These are phyloP conservation scores for Potentilla sterilis DNA, from an alignment of 306 rosid genomes.

Conservation along the genomic window DNA sequence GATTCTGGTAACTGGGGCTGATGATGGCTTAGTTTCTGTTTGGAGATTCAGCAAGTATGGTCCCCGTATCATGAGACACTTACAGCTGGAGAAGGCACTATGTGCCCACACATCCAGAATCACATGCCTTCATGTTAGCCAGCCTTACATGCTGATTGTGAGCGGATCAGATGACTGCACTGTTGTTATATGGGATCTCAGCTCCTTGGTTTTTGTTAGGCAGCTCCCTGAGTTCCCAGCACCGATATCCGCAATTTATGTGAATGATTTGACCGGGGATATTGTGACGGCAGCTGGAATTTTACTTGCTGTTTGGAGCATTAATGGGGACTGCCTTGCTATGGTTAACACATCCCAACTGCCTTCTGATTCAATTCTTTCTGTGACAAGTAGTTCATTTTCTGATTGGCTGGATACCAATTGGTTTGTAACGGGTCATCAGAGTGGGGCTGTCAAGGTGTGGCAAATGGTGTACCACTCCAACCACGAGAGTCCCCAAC, in stretches of 20 bases:
- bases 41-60: slow-evolving; percentile 81
- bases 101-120: slow-evolving; percentile 80
- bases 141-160: slow-evolving; percentile 95
- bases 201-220: slow-evolving; percentile 85
- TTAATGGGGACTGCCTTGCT: slow-evolving; percentile 96
- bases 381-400: slow-evolving; percentile 71
- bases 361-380: slow-evolving; percentile 95
- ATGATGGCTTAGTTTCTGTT: slow-evolving; percentile 87
- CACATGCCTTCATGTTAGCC: slow-evolving; percentile 93
- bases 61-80: slow-evolving; percentile 55
- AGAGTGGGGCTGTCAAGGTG: slow-evolving; percentile 97
- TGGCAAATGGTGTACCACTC: slow-evolving; percentile 94
- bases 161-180: slow-evolving; percentile 98
- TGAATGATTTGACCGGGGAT: slow-evolving; percentile 94
- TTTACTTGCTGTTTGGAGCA: slow-evolving; percentile 90
- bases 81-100: slow-evolving; percentile 92
- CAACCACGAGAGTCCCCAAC: slow-evolving; percentile 48
- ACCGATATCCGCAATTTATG: slow-evolving; percentile 76
- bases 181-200: slow-evolving; percentile 93
- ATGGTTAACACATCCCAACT: slow-evolving; percentile 86
- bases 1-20: slow-evolving; percentile 91
- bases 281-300: slow-evolving; percentile 96
- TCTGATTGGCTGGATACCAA: slow-evolving; percentile 94
- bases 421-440: slow-evolving; percentile 99
- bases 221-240: slow-evolving; percentile 97